phyloP scores from a whole-genome alignment of 2,329 filamentous ascomycete genomes.

The Sclerotinia glacialis region DNA sequence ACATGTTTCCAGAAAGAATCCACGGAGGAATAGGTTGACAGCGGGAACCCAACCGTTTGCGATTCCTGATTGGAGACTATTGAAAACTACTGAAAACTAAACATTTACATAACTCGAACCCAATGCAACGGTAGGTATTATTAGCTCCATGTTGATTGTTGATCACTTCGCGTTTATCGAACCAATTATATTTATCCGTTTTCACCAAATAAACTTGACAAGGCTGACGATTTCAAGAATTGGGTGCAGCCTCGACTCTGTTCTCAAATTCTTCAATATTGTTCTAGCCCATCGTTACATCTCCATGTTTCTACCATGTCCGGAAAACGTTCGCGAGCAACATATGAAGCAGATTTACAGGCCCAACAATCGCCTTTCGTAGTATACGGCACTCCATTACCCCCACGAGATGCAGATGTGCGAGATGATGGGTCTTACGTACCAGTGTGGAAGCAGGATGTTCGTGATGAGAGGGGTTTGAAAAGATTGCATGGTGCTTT shows the following conservation, averaged over 20 bases:
- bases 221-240: conserved; percentile 13
- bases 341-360: conserved; percentile 73
- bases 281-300: background rate
- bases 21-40: background rate
- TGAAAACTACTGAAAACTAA: background rate
- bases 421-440: conserved; percentile 91
- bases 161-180: background rate
- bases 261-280: conserved; percentile 6
- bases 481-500: conserved; percentile 95
- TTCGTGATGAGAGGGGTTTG: conserved; percentile 85
- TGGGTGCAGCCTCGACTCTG: conserved; percentile 11
- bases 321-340: conserved; percentile 73
- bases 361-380: conserved; percentile 70
- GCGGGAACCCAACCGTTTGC: background rate
- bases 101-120: background rate
- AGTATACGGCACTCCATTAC: conserved; percentile 80
- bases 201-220: conserved; percentile 2
- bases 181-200: background rate
- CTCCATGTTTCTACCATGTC: conserved; percentile 54
- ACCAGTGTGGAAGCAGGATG: conserved; percentile 97
- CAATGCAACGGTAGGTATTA: background rate
- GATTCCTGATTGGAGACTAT: background rate
- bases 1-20: background rate
- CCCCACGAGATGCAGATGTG: conserved; percentile 68
- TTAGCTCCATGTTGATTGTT: background rate